Percentiles rank a stretch among this genome's conserved stretches.
phyloP scores from a whole-genome alignment of 305 asterid genomes.

The Fraxinus velutina region DNA sequence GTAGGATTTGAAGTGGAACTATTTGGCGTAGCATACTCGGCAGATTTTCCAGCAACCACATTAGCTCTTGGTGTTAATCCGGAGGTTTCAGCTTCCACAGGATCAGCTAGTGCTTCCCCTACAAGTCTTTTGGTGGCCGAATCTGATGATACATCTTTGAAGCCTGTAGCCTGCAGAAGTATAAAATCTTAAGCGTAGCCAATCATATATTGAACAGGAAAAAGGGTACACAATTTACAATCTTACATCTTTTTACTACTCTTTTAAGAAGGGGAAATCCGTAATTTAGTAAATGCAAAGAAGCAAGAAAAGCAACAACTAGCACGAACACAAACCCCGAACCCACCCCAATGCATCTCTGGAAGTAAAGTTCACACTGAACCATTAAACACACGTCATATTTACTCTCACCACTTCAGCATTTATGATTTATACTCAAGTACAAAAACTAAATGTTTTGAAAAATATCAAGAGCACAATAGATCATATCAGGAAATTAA shows the following conservation, averaged over 20 bases:
- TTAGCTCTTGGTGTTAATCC: slow-evolving; percentile 42
- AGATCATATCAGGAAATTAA: not conserved
- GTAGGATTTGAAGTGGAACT: slow-evolving; percentile 38
- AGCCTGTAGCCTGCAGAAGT: slow-evolving; percentile 60
- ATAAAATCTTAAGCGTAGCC: not conserved
- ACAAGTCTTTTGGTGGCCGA: slow-evolving; percentile 39
- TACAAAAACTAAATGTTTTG: not conserved
- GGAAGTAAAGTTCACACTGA: not conserved
- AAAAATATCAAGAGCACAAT: not conserved
- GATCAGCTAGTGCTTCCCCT: slow-evolving; percentile 40
- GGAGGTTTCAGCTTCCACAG: slow-evolving; percentile 44
- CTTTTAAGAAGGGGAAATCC: slow-evolving; percentile 2
- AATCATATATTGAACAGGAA: slow-evolving; percentile 8
- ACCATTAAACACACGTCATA: not conserved
- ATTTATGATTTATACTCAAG: not conserved
- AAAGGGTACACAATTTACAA: not conserved
- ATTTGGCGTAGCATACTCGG: slow-evolving; percentile 33
- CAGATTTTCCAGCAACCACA: slow-evolving; percentile 33
- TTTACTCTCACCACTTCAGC: not conserved
- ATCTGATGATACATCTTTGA: slow-evolving; percentile 53
- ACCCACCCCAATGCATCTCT: not conserved
- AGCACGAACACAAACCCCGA: not conserved
- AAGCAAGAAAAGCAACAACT: not conserved
- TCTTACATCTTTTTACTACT: not conserved
- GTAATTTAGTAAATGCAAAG: not conserved